Conservation (phyloP, 192 early-diverging fungal species). For the Rhizoclosmatium globosum region DNA sequence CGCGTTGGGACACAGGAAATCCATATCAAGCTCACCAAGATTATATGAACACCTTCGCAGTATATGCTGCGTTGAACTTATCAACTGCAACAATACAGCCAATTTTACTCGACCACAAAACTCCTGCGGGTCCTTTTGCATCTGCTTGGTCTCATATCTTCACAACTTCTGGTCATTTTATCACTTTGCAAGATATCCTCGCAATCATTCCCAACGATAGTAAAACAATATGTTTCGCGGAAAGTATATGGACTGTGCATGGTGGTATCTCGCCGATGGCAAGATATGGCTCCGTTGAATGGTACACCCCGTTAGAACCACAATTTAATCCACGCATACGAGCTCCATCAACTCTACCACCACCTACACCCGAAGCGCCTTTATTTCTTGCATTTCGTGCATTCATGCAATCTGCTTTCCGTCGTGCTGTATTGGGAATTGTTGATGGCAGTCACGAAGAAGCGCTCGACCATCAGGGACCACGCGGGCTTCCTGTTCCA, state of each 20-base stretch:
- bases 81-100: constrained; percentile 19
- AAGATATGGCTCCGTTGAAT: background rate
- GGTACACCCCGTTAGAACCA: background rate
- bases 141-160: constrained; percentile 35
- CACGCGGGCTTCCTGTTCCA: background rate
- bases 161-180: background rate
- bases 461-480: background rate
- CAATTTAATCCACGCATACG: background rate
- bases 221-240: constrained; percentile 16
- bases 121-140: constrained; percentile 28
- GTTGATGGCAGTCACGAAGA: background rate
- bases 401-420: constrained; percentile 30
- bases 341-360: background rate
- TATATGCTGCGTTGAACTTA: constrained; percentile 30
- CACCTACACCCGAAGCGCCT: background rate
- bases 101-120: constrained; percentile 33
- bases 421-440: background rate
- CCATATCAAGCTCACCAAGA: constrained; percentile 45
- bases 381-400: constrained; percentile 30
- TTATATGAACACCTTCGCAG: constrained; percentile 34
- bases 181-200: background rate
- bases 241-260: constrained; percentile 33
- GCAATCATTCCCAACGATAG: background rate
- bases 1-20: constrained; percentile 42
- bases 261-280: constrained; percentile 35